Percentiles rank a stretch among this genome's conserved stretches.
Evolutionary conservation across 345 rosid genomes (phyloP).

Genomic region (Anacardium occidentale): DNA sequence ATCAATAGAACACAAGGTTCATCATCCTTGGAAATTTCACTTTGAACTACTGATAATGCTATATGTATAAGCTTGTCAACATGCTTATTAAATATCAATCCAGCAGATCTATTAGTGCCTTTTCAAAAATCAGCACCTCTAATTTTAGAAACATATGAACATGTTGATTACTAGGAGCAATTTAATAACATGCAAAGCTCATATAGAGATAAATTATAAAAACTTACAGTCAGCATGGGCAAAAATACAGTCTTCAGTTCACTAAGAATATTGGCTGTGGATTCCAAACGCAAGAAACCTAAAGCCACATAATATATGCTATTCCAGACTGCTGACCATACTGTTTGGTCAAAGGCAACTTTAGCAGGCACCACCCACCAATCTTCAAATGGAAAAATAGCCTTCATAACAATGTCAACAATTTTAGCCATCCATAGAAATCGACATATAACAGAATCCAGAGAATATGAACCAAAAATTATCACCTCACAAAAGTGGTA

Average conservation of each 20-base stretch:
- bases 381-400: constrained; percentile 72
- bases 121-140: background rate
- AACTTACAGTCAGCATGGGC: constrained; percentile 75
- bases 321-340: constrained; percentile 90
- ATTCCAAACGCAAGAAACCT: constrained; percentile 74
- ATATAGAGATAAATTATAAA: background rate
- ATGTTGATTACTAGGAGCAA: background rate
- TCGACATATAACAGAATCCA: background rate
- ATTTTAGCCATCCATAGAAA: constrained; percentile 21
- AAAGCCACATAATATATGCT: constrained; percentile 65
- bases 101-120: background rate
- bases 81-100: background rate
- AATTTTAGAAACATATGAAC: background rate
- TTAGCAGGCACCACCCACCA: constrained; percentile 98
- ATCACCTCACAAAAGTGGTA: constrained; percentile 88
- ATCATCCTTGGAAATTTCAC: background rate
- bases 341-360: constrained; percentile 82
- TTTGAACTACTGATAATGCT: background rate
- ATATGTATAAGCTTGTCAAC: background rate
- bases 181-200: constrained; percentile 1
- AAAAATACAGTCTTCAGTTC: constrained; percentile 67
- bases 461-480: constrained; percentile 9
- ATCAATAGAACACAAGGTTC: background rate
- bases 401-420: constrained; percentile 38
- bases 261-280: constrained; percentile 47